Conservation (phyloP, 257 asterid species). For the Rauvolfia tetraphylla region DNA sequence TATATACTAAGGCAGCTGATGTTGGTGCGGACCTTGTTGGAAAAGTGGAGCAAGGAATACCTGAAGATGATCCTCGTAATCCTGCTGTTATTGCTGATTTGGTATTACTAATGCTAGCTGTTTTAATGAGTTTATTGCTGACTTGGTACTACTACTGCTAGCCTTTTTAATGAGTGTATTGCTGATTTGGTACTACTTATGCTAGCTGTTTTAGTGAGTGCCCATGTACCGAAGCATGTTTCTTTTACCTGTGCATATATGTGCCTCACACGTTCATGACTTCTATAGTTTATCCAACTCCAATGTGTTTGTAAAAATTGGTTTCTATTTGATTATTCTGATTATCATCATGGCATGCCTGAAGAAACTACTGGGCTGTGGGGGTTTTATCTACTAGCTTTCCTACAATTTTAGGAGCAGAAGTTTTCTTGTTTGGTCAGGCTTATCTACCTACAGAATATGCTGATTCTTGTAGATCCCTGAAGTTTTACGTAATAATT, state of each 20-base stretch:
- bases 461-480: not conserved
- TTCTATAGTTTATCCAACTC: not conserved
- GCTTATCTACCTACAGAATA: not conserved
- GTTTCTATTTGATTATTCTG: not conserved
- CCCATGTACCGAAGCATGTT: not conserved
- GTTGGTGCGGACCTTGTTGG: slow-evolving; percentile 99
- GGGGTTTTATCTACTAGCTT: not conserved
- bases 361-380: slow-evolving; percentile 5
- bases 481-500: not conserved
- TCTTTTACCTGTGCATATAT: not conserved
- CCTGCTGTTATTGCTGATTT: slow-evolving; percentile 99
- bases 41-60: slow-evolving; percentile 97
- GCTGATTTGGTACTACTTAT: slow-evolving; percentile 73
- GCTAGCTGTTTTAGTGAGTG: not conserved
- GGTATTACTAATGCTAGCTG: slow-evolving; percentile 37
- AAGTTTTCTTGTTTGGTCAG: not conserved
- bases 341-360: not conserved
- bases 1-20: slow-evolving; percentile 96
- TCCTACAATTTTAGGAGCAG: not conserved
- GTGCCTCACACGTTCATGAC: not conserved
- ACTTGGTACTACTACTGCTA: slow-evolving; percentile 50
- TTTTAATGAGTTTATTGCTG: slow-evolving; percentile 51
- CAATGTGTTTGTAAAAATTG: not conserved
- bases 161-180: slow-evolving; percentile 23
- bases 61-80: slow-evolving; percentile 98